These are phyloP conservation scores for Hygrophila difformis DNA, from an alignment of 257 asterid species.

Conservation along the genomic window DNA sequence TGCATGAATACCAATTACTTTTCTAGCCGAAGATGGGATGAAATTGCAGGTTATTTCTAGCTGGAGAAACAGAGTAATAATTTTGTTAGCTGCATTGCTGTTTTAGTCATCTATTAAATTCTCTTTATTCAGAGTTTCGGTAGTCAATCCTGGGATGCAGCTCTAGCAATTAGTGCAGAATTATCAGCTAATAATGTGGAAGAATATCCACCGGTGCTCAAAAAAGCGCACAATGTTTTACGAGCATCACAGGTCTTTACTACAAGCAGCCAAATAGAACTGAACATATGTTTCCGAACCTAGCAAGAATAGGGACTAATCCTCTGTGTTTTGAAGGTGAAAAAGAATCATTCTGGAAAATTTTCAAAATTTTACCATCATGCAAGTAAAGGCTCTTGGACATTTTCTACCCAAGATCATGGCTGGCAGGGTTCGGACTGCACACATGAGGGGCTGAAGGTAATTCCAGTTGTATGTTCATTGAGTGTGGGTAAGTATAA, in stretches of 20 bases:
- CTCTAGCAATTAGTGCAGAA: conserved; percentile 35
- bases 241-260: conserved; percentile 38
- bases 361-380: conserved; percentile 60
- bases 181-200: conserved; percentile 23
- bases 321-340: too few relatives aligned
- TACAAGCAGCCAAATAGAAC: too few relatives aligned
- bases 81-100: not conserved
- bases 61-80: not conserved
- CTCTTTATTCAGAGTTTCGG: too few relatives aligned
- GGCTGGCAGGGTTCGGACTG: conserved; percentile 80
- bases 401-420: conserved; percentile 81
- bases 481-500: too few relatives aligned
- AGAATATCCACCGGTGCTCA: conserved; percentile 24
- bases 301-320: too few relatives aligned
- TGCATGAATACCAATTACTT: conserved; percentile 33
- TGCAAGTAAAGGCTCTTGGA: conserved; percentile 66
- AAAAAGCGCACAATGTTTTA: conserved; percentile 30
- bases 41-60: conserved; percentile 26
- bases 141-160: conserved; percentile 45
- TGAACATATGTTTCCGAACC: too few relatives aligned
- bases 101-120: not conserved
- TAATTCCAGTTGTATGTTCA: not conserved
- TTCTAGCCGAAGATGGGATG: conserved; percentile 47
- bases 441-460: conserved; percentile 65
- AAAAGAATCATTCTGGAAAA: conserved; percentile 54